Evolutionary conservation across 2,329 filamentous ascomycete genomes (phyloP).

Genomic region (Pyricularia pennisetigena): DNA sequence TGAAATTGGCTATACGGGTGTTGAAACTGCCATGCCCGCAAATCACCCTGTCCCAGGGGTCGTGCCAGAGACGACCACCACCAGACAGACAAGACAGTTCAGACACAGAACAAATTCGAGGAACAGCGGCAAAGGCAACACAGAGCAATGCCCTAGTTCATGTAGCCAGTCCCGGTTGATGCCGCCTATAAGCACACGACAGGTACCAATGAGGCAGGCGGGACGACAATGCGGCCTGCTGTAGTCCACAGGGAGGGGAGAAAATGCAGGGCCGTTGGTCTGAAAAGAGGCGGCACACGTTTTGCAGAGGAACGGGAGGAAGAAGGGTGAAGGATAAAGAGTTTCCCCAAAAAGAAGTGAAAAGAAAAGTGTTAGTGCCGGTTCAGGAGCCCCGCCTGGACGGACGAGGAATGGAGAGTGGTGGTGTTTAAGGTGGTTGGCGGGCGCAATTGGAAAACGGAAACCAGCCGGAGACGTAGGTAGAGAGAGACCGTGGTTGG

Average conservation of each 20-base stretch:
- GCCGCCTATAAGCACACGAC: background rate
- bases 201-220: background rate
- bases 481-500: background rate
- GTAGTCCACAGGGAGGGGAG: background rate
- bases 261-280: background rate
- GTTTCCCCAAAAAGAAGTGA: background rate
- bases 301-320: background rate
- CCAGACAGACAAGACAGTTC: background rate
- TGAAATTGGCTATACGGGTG: constrained; percentile 24
- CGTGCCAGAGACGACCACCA: constrained; percentile 6
- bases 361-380: background rate
- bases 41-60: constrained; percentile 17
- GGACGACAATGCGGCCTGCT: background rate
- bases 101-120: background rate
- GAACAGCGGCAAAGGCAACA: background rate
- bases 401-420: background rate
- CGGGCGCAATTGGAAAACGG: background rate
- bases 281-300: background rate
- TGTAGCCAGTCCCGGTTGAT: background rate
- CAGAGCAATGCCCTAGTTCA: background rate
- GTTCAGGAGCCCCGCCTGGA: background rate
- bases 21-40: constrained; percentile 27
- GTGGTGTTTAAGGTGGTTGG: background rate
- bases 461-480: background rate
- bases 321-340: background rate